phyloP scores from a whole-genome alignment of 2,329 filamentous ascomycete species.

The Neopestalotiopsis sp. region DNA sequence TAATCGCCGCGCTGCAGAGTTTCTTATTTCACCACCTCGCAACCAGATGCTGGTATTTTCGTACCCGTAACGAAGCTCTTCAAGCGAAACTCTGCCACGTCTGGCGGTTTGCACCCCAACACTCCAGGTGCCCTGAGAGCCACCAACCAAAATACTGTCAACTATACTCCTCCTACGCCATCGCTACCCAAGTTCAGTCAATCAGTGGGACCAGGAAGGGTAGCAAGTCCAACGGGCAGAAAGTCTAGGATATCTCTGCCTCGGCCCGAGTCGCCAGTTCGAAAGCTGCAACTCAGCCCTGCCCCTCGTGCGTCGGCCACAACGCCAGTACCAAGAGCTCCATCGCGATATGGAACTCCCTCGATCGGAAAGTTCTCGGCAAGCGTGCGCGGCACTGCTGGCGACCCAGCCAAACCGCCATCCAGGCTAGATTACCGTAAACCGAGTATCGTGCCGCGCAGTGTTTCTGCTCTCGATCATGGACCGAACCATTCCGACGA shows the following conservation, averaged over 20 bases:
- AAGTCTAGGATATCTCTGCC: constrained; percentile 78
- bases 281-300: constrained; percentile 69
- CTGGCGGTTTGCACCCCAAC: constrained; percentile 58
- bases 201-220: constrained; percentile 78
- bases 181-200: constrained; percentile 83
- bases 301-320: constrained; percentile 62
- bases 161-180: constrained; percentile 68
- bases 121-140: constrained; percentile 69
- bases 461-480: constrained; percentile 62
- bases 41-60: constrained; percentile 89
- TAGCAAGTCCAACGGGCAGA: constrained; percentile 74
- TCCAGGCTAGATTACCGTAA: constrained; percentile 50
- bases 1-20: constrained; percentile 47
- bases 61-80: constrained; percentile 82
- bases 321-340: constrained; percentile 53
- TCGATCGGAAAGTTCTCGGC: constrained; percentile 67
- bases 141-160: constrained; percentile 61
- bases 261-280: constrained; percentile 84
- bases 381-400: constrained; percentile 64
- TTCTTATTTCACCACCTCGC: constrained; percentile 80
- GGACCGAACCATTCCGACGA: constrained; percentile 51
- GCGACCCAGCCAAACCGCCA: constrained; percentile 65
- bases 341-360: constrained; percentile 67
- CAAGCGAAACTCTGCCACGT: constrained; percentile 64
- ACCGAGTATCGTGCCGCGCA: constrained; percentile 60